Base-by-base conservation (phyloP, 1,284 basidiomycete species). In the Fereydounia khargensis region DNA sequence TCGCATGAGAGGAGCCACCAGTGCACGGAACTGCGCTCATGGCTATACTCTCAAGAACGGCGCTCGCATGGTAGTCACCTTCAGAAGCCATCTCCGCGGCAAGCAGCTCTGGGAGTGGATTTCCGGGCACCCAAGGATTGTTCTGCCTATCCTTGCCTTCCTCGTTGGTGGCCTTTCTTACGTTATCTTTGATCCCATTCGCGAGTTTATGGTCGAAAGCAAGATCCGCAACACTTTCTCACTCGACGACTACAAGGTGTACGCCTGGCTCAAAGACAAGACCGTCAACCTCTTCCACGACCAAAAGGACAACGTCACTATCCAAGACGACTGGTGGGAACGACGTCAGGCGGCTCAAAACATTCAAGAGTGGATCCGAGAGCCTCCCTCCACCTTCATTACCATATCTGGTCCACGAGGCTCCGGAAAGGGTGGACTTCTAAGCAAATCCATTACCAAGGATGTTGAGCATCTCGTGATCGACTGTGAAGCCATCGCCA, bases 391-490 rank as follows among this genome's bases (percentile, higher is more conserved):
- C 84, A 81, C 80, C 0, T 83, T 83, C 59, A 79, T 82, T 58
- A 78, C 94, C 55, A 78, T 98, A 17, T 86, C 92, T 37, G 94
- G 94, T 1, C 94, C 94, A 0, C 85, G 87, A 48, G 94, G 94
- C 2, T 89, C 87, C 53, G 92, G 94, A 4, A 97, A 97, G 77
- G 82, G 82, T 3, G 81, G 81, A 6, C 81, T 97, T 77, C 77
- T 95, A 3, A 77, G 82, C 6, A 75, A 81, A 3, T 79, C 88
- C 4, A 37, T 65, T 18, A 44, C 49, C 18, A 40, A 41, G 38
- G 54, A 63, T 17, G 45, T 62, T 1, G 51, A 47, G 31, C 47
- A 48, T 67, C 89, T 89, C 48, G 85, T 85, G 62, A 61, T 65
- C 18, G 90, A 97, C 72, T 92, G 91, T 66, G 81, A 82, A 9